phyloP scores from a whole-genome alignment of 2,329 filamentous ascomycete species.

The Apiospora saccharicola region DNA sequence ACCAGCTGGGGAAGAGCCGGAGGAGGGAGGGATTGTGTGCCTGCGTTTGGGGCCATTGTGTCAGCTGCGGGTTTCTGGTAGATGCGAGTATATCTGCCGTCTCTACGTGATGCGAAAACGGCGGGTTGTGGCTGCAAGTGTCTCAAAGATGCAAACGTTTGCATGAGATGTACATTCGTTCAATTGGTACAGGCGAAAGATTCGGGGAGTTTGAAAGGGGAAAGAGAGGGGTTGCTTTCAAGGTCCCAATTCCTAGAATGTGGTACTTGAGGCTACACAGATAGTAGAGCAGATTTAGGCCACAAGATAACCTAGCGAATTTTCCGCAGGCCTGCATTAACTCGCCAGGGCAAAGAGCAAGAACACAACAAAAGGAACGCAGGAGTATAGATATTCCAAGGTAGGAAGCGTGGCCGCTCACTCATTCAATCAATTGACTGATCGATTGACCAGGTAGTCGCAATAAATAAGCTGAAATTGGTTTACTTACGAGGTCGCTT shows the following conservation, averaged over 20 bases:
- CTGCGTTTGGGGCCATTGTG: slow-evolving; percentile 53
- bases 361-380: neutral
- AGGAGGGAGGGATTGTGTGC: slow-evolving; percentile 94
- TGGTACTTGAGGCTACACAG: neutral
- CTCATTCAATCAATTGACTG: neutral
- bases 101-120: neutral
- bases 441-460: neutral
- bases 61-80: slow-evolving; percentile 28
- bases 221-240: neutral
- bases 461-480: neutral
- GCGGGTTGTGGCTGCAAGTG: neutral
- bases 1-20: slow-evolving; percentile 90
- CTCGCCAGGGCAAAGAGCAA: slow-evolving; percentile 25
- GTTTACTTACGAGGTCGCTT: slow-evolving; percentile 42
- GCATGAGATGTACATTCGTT: neutral
- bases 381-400: neutral
- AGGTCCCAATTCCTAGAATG: neutral
- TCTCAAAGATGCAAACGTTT: neutral
- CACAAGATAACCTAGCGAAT: neutral
- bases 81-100: neutral
- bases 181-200: neutral
- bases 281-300: slow-evolving; percentile 3
- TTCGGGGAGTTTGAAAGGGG: neutral
- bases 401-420: neutral
- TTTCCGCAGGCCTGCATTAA: slow-evolving; percentile 1